Evolutionary conservation across 768 basidiomycete species (phyloP).

Genomic region (Kondoa malvinella): DNA sequence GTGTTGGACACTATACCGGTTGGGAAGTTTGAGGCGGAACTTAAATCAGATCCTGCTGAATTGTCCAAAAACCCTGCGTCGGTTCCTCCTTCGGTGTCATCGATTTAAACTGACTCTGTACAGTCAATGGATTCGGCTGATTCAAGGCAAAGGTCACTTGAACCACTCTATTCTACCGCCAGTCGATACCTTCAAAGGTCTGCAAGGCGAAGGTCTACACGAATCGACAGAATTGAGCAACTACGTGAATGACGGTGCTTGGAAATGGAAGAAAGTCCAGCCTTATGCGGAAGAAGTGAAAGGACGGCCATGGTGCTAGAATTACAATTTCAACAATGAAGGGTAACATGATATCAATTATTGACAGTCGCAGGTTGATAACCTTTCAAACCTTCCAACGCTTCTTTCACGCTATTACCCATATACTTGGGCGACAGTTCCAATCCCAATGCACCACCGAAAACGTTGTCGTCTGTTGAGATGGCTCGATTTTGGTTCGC

Average conservation of each 20-base stretch:
- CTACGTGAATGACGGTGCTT: background rate
- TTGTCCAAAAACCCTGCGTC: background rate
- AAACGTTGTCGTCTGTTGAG: background rate
- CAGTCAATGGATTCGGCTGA: background rate
- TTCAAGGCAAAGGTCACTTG: background rate
- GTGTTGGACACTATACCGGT: background rate
- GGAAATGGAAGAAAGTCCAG: background rate
- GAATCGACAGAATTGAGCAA: background rate
- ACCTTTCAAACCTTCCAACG: background rate
- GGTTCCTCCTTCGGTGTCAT: background rate
- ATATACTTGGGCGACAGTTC: background rate
- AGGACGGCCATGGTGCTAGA: background rate
- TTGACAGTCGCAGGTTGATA: background rate
- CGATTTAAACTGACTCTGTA: background rate
- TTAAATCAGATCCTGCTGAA: background rate
- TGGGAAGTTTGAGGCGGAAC: background rate
- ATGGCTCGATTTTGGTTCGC: background rate
- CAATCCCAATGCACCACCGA: background rate
- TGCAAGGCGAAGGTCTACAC: background rate
- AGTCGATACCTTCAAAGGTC: background rate
- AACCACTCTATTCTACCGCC: background rate
- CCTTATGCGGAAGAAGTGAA: background rate
- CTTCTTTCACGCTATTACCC: background rate
- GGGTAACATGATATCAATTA: too few species aligned
- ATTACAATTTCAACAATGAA: too few species aligned